phyloP scores from a whole-genome alignment of 805 yeast genomes.

The Metschnikowia arizonensis region DNA sequence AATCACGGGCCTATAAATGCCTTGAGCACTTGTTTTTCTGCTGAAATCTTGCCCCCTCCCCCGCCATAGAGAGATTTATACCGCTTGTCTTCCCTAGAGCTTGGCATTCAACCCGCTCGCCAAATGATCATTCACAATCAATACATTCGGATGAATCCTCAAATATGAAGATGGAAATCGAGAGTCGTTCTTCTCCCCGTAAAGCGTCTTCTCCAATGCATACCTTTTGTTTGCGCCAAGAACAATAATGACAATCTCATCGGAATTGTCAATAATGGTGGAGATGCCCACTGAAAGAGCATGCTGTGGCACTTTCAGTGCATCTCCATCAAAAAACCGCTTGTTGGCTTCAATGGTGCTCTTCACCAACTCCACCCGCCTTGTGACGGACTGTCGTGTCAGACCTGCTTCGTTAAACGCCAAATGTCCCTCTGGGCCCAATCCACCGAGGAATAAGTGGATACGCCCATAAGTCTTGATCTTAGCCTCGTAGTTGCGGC shows the following conservation, averaged over 20 bases:
- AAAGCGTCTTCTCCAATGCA: slow-evolving; percentile 46
- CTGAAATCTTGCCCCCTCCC: too few species aligned
- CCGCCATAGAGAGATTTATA: too few species aligned
- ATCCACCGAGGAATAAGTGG: slow-evolving; percentile 53
- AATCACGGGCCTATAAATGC: too few species aligned
- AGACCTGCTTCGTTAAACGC: slow-evolving; percentile 61
- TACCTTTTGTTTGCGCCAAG: slow-evolving; percentile 44
- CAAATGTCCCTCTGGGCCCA: slow-evolving; percentile 59
- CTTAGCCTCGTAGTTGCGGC: slow-evolving; percentile 45
- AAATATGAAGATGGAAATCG: slow-evolving; percentile 49
- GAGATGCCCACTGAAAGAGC: slow-evolving; percentile 57
- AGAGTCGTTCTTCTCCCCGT: slow-evolving; percentile 35
- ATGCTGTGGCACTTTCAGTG: slow-evolving; percentile 44
- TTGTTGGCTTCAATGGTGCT: slow-evolving; percentile 52
- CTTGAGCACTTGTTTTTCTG: too few species aligned
- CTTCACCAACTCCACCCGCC: slow-evolving; percentile 44
- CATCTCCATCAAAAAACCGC: slow-evolving; percentile 47
- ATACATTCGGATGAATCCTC: slow-evolving; percentile 43
- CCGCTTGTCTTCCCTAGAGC: slow-evolving; percentile 26
- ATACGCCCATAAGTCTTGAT: slow-evolving; percentile 48
- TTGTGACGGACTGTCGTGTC: slow-evolving; percentile 40
- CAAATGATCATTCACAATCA: slow-evolving; percentile 45
- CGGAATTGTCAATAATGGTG: slow-evolving; percentile 52
- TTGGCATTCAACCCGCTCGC: slow-evolving; percentile 40
- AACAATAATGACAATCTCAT: slow-evolving; percentile 49